Conservation (phyloP, 2,329 filamentous ascomycete species). For the Balansia obtecta region DNA sequence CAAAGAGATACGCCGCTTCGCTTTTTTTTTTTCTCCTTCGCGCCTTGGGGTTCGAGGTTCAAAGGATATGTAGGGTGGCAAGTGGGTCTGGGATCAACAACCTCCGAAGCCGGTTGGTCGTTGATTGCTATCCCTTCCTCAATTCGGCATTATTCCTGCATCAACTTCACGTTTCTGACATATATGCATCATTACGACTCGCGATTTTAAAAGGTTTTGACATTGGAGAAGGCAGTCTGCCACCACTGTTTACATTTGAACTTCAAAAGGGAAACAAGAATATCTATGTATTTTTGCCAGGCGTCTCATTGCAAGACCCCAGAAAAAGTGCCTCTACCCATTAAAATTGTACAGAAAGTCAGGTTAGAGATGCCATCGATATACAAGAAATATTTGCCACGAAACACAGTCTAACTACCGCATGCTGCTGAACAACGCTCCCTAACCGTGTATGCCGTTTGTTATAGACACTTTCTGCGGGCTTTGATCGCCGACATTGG, state of each 20-base stretch:
- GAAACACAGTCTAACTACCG: not conserved
- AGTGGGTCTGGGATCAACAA: constrained; percentile 1
- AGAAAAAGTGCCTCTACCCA: not conserved
- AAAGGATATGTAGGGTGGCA: not conserved
- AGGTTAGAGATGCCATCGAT: not conserved
- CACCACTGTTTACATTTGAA: not conserved
- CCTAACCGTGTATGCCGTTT: constrained; percentile 18
- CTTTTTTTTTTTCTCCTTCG: not conserved
- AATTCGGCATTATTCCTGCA: too few relatives aligned
- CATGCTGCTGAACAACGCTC: not conserved
- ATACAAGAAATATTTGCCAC: not conserved
- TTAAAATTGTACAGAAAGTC: not conserved
- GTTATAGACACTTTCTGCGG: constrained; percentile 21
- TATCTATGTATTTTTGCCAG: not conserved
- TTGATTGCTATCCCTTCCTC: too few relatives aligned
- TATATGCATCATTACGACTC: not conserved
- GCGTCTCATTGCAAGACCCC: not conserved
- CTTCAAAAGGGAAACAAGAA: not conserved
- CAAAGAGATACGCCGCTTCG: not conserved
- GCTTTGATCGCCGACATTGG: constrained; percentile 19
- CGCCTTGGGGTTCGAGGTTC: not conserved
- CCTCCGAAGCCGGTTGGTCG: constrained; percentile 1
- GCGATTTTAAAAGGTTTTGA: not conserved
- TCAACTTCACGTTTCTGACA: too few relatives aligned
- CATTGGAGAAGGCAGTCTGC: not conserved